These are phyloP conservation scores for Stephanodiscus minutulus DNA, from an alignment of 108 stramenopile species.

Conservation along the genomic window DNA sequence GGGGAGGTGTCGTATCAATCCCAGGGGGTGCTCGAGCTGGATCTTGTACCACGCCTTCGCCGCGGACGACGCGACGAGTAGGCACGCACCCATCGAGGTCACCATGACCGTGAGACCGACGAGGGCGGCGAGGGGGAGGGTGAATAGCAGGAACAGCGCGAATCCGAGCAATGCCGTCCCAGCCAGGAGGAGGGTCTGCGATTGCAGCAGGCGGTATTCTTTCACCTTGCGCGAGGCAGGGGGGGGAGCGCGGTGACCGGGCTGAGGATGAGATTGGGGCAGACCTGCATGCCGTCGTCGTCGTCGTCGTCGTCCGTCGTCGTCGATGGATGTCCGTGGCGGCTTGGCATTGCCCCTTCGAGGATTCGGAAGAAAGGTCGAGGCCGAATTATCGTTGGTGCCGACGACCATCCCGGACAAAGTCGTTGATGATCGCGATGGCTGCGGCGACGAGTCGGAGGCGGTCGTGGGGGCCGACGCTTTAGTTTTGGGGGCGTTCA, in stretches of 20 bases:
- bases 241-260: not conserved
- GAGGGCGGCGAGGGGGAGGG: conserved; percentile 21
- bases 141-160: conserved; percentile 24
- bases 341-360: conserved; percentile 1
- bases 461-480: too few relatives aligned
- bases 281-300: not conserved
- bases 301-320: not conserved
- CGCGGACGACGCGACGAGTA: conserved; percentile 12
- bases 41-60: conserved; percentile 11
- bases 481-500: too few relatives aligned
- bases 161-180: conserved; percentile 9
- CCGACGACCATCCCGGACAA: conserved; percentile 3
- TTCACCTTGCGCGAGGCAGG: not conserved
- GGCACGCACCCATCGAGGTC: conserved; percentile 7
- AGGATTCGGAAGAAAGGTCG: conserved; percentile 1
- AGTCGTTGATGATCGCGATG: conserved; percentile 8
- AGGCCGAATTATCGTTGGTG: not conserved
- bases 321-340: not conserved
- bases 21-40: conserved; percentile 22
- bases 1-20: conserved; percentile 16
- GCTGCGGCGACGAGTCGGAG: not conserved
- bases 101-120: conserved; percentile 18
- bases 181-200: conserved; percentile 15
- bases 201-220: conserved; percentile 15
- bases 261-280: not conserved